Evolutionary conservation across 108 stramenopile species (phyloP).

Genomic region (Asterionellopsis glacialis): DNA sequence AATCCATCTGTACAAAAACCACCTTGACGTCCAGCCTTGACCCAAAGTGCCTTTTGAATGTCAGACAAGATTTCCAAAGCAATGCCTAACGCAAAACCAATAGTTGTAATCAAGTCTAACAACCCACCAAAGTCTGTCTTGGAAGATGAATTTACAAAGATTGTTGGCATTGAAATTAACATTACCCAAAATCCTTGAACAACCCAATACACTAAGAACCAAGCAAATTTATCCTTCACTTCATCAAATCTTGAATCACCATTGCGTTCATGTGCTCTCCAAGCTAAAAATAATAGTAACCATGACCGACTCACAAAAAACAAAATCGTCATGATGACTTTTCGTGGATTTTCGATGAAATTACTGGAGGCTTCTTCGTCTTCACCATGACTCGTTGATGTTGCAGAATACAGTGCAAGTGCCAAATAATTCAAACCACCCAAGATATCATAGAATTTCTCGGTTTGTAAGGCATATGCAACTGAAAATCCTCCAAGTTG

Average conservation of each 20-base stretch:
- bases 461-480: slow-evolving; percentile 50
- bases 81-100: slow-evolving; percentile 30
- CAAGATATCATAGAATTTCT: slow-evolving; percentile 63
- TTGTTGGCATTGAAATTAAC: slow-evolving; percentile 49
- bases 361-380: too few relatives aligned
- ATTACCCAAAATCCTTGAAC: slow-evolving; percentile 62
- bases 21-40: slow-evolving; percentile 41
- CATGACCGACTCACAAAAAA: slow-evolving; percentile 51
- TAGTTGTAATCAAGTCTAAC: slow-evolving; percentile 25
- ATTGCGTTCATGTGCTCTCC: slow-evolving; percentile 60
- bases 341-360: slow-evolving; percentile 18
- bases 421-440: slow-evolving; percentile 55
- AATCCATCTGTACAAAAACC: slow-evolving; percentile 45
- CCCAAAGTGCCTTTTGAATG: slow-evolving; percentile 57
- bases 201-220: slow-evolving; percentile 60
- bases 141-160: slow-evolving; percentile 16
- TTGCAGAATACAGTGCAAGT: slow-evolving; percentile 17
- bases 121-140: slow-evolving; percentile 4
- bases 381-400: background rate
- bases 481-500: slow-evolving; percentile 43
- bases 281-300: slow-evolving; percentile 56
- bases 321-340: slow-evolving; percentile 29
- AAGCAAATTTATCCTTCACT: slow-evolving; percentile 33
- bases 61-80: slow-evolving; percentile 53
- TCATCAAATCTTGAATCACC: slow-evolving; percentile 69